Base-by-base conservation (phyloP, 805 yeast genomes). In the Wickerhamiella parazyma region DNA sequence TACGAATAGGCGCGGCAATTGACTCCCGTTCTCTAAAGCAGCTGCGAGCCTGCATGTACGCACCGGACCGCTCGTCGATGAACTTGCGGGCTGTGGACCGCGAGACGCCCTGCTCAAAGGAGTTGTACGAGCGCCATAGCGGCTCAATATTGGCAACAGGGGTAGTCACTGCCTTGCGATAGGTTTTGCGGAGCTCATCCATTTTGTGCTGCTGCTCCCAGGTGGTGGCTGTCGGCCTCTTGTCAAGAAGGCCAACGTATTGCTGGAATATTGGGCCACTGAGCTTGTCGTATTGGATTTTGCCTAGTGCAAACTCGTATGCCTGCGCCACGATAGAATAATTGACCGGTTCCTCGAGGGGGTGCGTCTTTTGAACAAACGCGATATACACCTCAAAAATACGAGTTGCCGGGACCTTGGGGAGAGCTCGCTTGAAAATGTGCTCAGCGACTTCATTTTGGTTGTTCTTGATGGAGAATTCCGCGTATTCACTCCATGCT, bases 161-260 rank as follows among this genome's bases (percentile, higher is more conserved):
- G n/a, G 76, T 69, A n/a, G 72, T 66, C 16, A 86, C 67, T 49
- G 80, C 75, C 46, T 72, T 72, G 51, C 80, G 74, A 59, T 79
- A 84, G 4, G 80, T 69, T 49, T 76, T 77, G 53, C 97, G 70
- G 38, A 81, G 72, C 54, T 78, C 66, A 54, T 84, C 95, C 54
- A 73, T 70, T 50, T 82, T 79, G 52, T 81, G 87, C 56, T 81
- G 86, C 49, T 75, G 79, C 56, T 89, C 97, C 80, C 89, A 84
- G 36, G 78, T 74, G 16, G 66, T 59, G 3, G 55, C 36, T 0
- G 64, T 55, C 2, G 94, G 87, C 39, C 75, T 76, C 26, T 72
- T 66, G 50, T 76, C 78, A 48, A 86, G 69, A 54, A 85, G 86
- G 8, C 71, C 77, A n/a, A 91, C 57, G 57, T 84, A 91, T 52